These are phyloP conservation scores for Fusarium sp. DNA, from an alignment of 2,329 filamentous ascomycete genomes.

Conservation along the genomic window DNA sequence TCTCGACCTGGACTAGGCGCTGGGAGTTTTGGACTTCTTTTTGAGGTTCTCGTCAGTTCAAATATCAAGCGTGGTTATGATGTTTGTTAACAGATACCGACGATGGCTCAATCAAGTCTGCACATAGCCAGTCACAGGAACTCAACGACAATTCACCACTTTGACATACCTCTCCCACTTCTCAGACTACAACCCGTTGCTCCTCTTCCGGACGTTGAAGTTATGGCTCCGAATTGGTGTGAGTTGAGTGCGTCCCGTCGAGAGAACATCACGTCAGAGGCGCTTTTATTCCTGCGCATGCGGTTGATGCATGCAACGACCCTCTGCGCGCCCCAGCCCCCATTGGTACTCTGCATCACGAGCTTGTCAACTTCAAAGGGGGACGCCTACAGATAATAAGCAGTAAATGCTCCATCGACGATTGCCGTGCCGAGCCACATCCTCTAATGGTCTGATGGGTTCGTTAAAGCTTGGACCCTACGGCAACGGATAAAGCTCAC, in stretches of 20 bases:
- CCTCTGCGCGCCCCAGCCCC: conserved; percentile 32
- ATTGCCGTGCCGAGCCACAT: conserved; percentile 11
- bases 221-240: conserved; percentile 5
- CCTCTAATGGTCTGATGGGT: conserved; percentile 19
- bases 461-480: conserved; percentile 11
- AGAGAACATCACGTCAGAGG: conserved; percentile 38
- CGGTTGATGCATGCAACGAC: conserved; percentile 38
- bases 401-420: conserved; percentile 28
- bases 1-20: not conserved
- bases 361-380: conserved; percentile 22
- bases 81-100: not conserved
- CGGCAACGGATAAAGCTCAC: conserved; percentile 20
- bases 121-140: not conserved
- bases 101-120: not conserved
- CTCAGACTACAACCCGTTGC: not conserved
- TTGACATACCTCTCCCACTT: not conserved
- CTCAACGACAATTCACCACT: not conserved
- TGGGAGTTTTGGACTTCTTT: not conserved
- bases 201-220: not conserved
- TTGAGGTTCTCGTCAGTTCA: not conserved
- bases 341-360: conserved; percentile 38
- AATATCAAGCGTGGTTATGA: not conserved
- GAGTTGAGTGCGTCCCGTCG: not conserved
- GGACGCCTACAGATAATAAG: conserved; percentile 21
- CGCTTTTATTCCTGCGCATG: conserved; percentile 29